Evolutionary conservation across 2,329 filamentous ascomycete species (phyloP).

Genomic region (Aspergillus aculeatinus): DNA sequence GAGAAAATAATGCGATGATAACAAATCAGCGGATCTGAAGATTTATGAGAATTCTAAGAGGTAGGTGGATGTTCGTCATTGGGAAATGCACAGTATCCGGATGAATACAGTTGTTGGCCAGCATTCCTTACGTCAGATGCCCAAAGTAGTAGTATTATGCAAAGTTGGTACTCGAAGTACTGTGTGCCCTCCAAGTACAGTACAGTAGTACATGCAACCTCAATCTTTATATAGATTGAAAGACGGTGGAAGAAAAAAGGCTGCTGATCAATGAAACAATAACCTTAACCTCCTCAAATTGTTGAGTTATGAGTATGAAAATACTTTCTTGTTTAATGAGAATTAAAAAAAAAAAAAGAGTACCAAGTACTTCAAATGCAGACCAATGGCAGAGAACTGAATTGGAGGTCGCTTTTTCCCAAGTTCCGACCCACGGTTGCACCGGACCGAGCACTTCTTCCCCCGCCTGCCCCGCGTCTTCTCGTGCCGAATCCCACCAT

Average conservation of each 20-base stretch:
- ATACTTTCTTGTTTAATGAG: too few species aligned
- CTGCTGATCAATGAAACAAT: too few species aligned
- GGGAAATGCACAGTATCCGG: too few species aligned
- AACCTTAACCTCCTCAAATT: too few species aligned
- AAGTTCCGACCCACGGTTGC: slow-evolving; percentile 13
- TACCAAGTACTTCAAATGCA: neutral
- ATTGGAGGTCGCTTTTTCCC: neutral
- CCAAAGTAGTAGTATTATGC: neutral
- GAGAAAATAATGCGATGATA: neutral
- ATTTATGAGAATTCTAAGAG: too few species aligned
- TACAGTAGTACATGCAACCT: too few species aligned
- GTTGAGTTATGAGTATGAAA: too few species aligned
- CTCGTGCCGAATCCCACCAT: neutral
- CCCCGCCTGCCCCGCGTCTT: slow-evolving; percentile 28
- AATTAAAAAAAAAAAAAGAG: neutral
- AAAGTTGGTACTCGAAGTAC: too few species aligned
- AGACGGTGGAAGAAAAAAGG: too few species aligned
- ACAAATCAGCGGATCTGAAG: neutral
- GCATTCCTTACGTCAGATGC: neutral
- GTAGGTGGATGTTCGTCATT: too few species aligned
- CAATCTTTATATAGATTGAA: too few species aligned
- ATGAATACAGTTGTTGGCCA: neutral
- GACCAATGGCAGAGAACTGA: neutral
- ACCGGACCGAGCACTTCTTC: slow-evolving; percentile 14
- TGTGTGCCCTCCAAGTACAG: too few species aligned